Evolutionary conservation across 2,329 filamentous ascomycete genomes (phyloP), one percentile per base, ranked within the genome.

Genomic region (Pestalotiopsis sp.): DNA sequence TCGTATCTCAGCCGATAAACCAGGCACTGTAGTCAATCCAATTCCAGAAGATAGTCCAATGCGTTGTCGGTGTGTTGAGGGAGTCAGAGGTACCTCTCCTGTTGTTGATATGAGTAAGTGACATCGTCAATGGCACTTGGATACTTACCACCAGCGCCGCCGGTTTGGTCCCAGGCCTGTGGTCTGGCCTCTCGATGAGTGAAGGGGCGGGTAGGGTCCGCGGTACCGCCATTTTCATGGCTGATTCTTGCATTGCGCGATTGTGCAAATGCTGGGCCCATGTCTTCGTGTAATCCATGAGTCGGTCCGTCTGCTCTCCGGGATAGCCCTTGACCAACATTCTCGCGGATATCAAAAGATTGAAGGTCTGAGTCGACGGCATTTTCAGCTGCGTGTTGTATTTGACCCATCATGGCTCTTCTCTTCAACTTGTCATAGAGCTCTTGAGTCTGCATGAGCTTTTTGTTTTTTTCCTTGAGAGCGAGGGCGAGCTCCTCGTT

Each of bases 391-490:
- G 87, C 86, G 70, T 83, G 81, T 71, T 87, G 85, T 38, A 90
- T 84, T 20, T 89, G 85, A 11, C 83, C 83, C 57, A 88, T 77
- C 74, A 90, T 84, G 1, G 83, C 84, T 68, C 83, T 86, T 60
- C 85, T 81, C 74, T 89, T 90, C 61, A 89, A 78, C 70, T 86
- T 90, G 73, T 90, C 87, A 70, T 90, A 90, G 2, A 90, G 80
- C 70, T 90, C 87, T 73, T 94, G 92, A 2, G 89, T 87, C 70
- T 93, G 91, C 4, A 90, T 80, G 3, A 93, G 85, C 68, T 90
- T 92, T 61, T 87, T 90, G 72, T 83, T 89, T 77, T 95, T 96
- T 25, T 94, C 91, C 67, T 87, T 87, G 73, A 90, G 91, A 4
- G 89, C 85, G 25, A 89, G 85, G 4, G 85, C 82, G 1, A 97